A percentile compares a stretch with the other conserved stretches of the same genome.
phyloP scores from a whole-genome alignment of 1,139 yeast genomes.

The Geotrichum cucujoidarum region DNA sequence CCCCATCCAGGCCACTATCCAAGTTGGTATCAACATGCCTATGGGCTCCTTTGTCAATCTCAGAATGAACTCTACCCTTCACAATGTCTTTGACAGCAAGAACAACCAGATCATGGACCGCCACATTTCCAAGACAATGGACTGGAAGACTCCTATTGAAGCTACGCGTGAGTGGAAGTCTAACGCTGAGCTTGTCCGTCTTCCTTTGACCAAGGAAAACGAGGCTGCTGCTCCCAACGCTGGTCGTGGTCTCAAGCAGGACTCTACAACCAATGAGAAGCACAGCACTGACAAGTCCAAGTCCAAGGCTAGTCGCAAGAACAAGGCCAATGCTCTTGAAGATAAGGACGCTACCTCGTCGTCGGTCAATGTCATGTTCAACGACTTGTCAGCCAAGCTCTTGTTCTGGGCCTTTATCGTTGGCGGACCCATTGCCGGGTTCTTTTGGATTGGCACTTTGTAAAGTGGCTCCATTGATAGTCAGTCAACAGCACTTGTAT shows the following conservation, averaged over 20 bases:
- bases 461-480: too few relatives aligned
- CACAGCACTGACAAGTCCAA: not conserved
- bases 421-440: conserved; percentile 14
- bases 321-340: not conserved
- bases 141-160: conserved; percentile 16
- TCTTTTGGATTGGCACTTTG: conserved; percentile 16
- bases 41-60: conserved; percentile 16
- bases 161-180: conserved; percentile 3
- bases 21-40: conserved; percentile 15
- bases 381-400: conserved; percentile 2
- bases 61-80: conserved; percentile 9
- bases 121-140: not conserved
- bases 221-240: not conserved
- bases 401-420: conserved; percentile 6
- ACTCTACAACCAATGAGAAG: not conserved
- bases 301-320: not conserved
- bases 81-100: conserved; percentile 5
- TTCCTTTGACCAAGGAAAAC: not conserved
- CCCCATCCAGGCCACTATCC: conserved; percentile 10
- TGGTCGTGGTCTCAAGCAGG: not conserved
- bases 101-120: conserved; percentile 10
- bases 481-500: too few relatives aligned
- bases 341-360: not conserved
- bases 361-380: not conserved
- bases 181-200: not conserved